Evolutionary conservation across 2,329 filamentous ascomycete species (phyloP), one percentile per base, ranked within the genome.

Genomic region (Dactylella cylindrospora): DNA sequence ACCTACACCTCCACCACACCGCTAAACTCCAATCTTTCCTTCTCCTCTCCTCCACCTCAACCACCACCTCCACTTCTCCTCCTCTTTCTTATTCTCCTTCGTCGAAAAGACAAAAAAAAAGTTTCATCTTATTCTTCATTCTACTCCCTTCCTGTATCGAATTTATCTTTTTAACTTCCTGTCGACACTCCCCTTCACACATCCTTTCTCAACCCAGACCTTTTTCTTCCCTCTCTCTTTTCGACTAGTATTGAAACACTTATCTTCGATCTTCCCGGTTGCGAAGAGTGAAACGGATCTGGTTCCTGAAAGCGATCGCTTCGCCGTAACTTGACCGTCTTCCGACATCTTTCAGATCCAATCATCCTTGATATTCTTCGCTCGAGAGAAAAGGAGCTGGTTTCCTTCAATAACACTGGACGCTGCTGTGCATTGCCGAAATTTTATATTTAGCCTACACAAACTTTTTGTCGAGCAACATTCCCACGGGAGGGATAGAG

Each of bases 361-460:
- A 25, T 22, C 7, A 7, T 38, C 20, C 28, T 29, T n/a, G n/a
- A n/a, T n/a, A n/a, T n/a, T n/a, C n/a, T 31, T 35, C 31, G 22
- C 45, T 17, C 19, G 20, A 25, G 15, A 22, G 47, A 52, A 22
- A 23, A 52, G 47, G 47, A 52, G 35, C 47, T 52, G 47, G 47
- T 10, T 47, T 52, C 47, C 29, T 43, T 23, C 28, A 20, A 44
- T 17, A 52, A 49, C 43, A 49, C 57, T 53, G 44, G 57, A 62
- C 49, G 57, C 50, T 62, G 57, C 57, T 62, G 57, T 54, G 57
- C 57, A 62, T 62, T 62, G 57, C 57, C 57, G 57, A 54, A 50
- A 39, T 45, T 45, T 45, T 50, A 25, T 31, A 41, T 43, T 44
- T 50, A 50, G 31, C 41, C 36, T 20, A 23, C 23, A 35, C 53